Conservation (phyloP, 345 rosid genomes). For the Moringa oleifera region DNA sequence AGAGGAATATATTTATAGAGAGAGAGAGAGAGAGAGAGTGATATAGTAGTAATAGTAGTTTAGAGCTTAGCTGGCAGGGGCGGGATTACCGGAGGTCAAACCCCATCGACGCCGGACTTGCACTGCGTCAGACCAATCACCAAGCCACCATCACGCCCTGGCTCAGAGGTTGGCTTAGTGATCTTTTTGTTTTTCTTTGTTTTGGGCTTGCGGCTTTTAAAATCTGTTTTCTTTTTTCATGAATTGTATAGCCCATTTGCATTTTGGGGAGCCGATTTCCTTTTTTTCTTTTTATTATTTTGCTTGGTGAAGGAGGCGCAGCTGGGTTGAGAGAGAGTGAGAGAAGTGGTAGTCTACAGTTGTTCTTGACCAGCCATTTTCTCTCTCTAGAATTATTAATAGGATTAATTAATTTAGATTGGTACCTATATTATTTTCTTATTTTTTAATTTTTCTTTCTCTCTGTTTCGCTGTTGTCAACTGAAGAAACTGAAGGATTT, state of each 20-base stretch:
- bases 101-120: slow-evolving; percentile 23
- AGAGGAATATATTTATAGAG: neutral
- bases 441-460: neutral
- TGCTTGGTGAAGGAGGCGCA: neutral
- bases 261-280: neutral
- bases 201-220: neutral
- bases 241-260: neutral
- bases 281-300: neutral
- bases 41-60: slow-evolving; percentile 2
- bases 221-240: neutral
- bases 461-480: slow-evolving; percentile 23
- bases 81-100: slow-evolving; percentile 33
- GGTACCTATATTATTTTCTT: slow-evolving; percentile 11
- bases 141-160: neutral
- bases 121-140: slow-evolving; percentile 12
- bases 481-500: slow-evolving; percentile 25
- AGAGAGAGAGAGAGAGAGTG: slow-evolving; percentile 2
- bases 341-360: slow-evolving; percentile 20
- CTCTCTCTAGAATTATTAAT: slow-evolving; percentile 13
- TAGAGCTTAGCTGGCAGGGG: slow-evolving; percentile 26
- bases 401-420: slow-evolving; percentile 15
- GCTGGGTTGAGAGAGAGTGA: neutral
- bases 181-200: neutral
- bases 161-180: neutral
- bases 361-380: slow-evolving; percentile 32